These are phyloP conservation scores for Suhomyces choctaworum DNA, from an alignment of 1,139 yeast species.

Conservation along the genomic window DNA sequence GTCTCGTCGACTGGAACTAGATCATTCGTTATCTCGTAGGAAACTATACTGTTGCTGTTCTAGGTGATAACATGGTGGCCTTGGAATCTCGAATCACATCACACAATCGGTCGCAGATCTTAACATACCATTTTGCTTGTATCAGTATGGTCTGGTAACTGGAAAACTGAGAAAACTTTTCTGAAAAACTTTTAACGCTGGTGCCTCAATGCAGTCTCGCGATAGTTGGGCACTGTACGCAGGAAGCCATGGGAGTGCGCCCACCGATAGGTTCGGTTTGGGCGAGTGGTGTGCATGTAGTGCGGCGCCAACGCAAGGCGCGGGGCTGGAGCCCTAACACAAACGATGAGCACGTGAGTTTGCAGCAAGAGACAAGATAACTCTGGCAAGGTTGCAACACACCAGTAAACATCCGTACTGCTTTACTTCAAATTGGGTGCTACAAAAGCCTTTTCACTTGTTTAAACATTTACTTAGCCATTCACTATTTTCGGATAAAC, in stretches of 20 bases:
- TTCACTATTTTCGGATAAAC: too few species aligned
- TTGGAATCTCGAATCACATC: too few species aligned
- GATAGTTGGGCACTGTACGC: conserved; percentile 5
- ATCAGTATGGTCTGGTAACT: conserved; percentile 15
- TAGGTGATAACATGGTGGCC: too few species aligned
- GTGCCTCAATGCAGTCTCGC: conserved; percentile 7
- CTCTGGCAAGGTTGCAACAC: too few species aligned
- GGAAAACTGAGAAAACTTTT: conserved; percentile 13
- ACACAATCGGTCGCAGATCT: background rate
- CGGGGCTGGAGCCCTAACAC: conserved; percentile 10
- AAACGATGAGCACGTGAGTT: background rate
- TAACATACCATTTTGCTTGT: conserved; percentile 36
- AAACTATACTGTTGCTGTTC: too few species aligned
- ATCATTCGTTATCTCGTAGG: too few species aligned
- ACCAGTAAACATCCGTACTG: too few species aligned
- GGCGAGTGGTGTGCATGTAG: conserved; percentile 5
- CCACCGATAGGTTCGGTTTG: background rate
- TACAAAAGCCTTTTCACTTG: too few species aligned
- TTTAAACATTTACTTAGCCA: too few species aligned
- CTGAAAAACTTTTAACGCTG: conserved; percentile 13
- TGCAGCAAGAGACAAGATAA: too few species aligned
- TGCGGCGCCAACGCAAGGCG: background rate
- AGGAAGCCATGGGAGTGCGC: conserved; percentile 1
- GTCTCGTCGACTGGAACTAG: too few species aligned
- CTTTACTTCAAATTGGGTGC: too few species aligned